Evolutionary conservation across 768 basidiomycete genomes (phyloP).

Genomic region (Rhodotorula taiwanensis): DNA sequence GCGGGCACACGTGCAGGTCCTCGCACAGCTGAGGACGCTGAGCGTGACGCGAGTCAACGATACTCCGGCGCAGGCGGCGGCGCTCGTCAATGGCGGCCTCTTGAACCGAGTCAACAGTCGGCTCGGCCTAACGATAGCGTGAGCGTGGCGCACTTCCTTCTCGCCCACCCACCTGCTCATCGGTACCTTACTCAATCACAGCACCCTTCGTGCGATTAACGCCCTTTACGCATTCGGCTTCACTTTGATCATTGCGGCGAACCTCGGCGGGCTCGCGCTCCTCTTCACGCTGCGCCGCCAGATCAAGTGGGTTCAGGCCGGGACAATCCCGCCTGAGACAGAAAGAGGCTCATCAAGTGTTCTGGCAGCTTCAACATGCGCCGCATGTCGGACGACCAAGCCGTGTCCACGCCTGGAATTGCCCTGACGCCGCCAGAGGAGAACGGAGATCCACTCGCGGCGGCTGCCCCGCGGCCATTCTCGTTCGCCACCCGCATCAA

Average conservation of each 20-base stretch:
- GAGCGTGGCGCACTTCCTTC: background rate
- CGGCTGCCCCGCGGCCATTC: no score
- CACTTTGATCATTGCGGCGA: slow-evolving; percentile 3
- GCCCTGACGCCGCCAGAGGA: background rate
- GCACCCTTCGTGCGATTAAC: background rate
- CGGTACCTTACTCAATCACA: background rate
- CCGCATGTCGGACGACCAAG: slow-evolving; percentile 1
- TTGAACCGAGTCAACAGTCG: background rate
- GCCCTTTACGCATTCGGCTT: slow-evolving; percentile 2
- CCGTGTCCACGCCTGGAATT: no score
- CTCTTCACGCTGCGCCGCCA: slow-evolving; percentile 17
- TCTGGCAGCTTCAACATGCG: slow-evolving; percentile 7
- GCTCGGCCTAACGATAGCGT: slow-evolving; percentile 2
- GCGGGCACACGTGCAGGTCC: background rate
- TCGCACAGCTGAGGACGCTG: background rate
- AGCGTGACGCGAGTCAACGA: no score
- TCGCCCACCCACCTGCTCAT: no score
- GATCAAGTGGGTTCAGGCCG: background rate
- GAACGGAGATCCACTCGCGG: no score
- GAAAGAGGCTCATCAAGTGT: background rate
- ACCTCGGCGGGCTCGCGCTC: slow-evolving; percentile 7
- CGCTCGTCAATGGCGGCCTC: background rate
- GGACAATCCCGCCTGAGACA: accelerated
- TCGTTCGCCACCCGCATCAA: no score
- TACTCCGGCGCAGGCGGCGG: background rate